Conservation (phyloP, 495 filamentous ascomycete genomes). For the Penicillium macrosclerotiorum region DNA sequence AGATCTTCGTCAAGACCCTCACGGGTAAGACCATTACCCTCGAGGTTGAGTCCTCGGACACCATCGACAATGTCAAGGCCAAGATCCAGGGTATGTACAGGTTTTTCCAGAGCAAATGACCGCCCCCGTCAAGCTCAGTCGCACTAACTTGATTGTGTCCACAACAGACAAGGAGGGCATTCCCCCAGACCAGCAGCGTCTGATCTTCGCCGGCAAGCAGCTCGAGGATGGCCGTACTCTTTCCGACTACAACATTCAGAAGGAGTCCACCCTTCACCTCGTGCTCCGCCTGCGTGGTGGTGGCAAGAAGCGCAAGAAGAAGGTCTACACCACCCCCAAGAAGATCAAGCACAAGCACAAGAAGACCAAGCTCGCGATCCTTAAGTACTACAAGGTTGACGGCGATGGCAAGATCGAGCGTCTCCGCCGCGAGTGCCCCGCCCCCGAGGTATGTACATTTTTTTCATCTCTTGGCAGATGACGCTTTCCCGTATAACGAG, state of each 20-base stretch:
- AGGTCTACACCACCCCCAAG: constrained; percentile 99
- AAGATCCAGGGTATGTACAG: constrained; percentile 68
- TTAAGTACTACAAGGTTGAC: constrained; percentile 99
- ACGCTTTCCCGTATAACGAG: too few relatives aligned
- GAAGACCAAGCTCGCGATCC: constrained; percentile 98
- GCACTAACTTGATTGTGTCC: too few relatives aligned
- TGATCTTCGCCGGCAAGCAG: constrained; percentile 99
- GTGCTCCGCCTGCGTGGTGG: constrained; percentile 96
- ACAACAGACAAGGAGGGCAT: constrained; percentile 99
- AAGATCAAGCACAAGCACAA: constrained; percentile 99
- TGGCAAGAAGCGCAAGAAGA: constrained; percentile 99
- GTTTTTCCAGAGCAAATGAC: background rate
- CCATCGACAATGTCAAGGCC: constrained; percentile 99
- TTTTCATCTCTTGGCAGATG: too few relatives aligned
- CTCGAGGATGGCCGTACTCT: constrained; percentile 99
- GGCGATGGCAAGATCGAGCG: constrained; percentile 99
- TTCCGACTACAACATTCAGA: constrained; percentile 99
- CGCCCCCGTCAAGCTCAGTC: too few relatives aligned
- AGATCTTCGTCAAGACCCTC: constrained; percentile 99
- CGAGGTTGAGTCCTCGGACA: constrained; percentile 99
- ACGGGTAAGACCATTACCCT: constrained; percentile 99
- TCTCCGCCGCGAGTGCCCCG: constrained; percentile 93
- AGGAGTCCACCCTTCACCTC: constrained; percentile 98
- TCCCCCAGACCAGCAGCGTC: constrained; percentile 98
- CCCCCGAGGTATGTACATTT: constrained; percentile 82